Evolutionary conservation across 345 rosid genomes (phyloP).

Genomic region (Aquilaria malaccensis): DNA sequence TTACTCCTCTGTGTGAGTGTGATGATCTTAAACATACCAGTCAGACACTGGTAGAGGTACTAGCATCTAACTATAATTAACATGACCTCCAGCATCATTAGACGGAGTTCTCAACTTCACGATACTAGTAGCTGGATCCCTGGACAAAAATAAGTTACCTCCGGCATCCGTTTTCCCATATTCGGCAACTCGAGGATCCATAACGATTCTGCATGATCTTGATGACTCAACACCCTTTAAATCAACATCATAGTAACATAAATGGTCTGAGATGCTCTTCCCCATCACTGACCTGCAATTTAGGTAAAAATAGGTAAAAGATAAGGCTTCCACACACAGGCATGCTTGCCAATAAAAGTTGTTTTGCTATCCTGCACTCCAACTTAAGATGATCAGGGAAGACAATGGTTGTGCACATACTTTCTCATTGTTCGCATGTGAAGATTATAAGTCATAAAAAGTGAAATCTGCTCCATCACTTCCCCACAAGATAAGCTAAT

Average conservation of each 20-base stretch:
- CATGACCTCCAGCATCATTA: constrained; percentile 3
- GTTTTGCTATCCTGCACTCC: constrained; percentile 8
- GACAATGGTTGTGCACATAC: not conserved
- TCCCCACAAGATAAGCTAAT: not conserved
- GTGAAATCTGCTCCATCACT: not conserved
- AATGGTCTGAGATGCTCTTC: constrained; percentile 66
- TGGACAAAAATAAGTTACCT: constrained; percentile 63
- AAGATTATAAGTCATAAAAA: not conserved
- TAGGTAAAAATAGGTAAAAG: not conserved
- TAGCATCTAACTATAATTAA: constrained; percentile 1
- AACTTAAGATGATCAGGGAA: not conserved
- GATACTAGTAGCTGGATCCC: constrained; percentile 20
- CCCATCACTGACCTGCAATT: constrained; percentile 73
- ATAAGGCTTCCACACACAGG: not conserved
- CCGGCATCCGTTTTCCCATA: constrained; percentile 45
- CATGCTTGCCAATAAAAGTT: not conserved
- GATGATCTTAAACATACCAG: not conserved
- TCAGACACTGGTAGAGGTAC: not conserved
- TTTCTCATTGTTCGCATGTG: too few relatives aligned
- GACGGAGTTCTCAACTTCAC: constrained; percentile 23
- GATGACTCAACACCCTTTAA: constrained; percentile 29
- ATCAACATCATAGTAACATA: constrained; percentile 61
- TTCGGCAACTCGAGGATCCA: constrained; percentile 29
- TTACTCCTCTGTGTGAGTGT: too few relatives aligned
- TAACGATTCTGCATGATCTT: constrained; percentile 67